A percentile compares a stretch with the other conserved stretches of the same genome.
phyloP scores from a whole-genome alignment of 2,329 filamentous ascomycete species.

The Ascochyta viciae-villosae region DNA sequence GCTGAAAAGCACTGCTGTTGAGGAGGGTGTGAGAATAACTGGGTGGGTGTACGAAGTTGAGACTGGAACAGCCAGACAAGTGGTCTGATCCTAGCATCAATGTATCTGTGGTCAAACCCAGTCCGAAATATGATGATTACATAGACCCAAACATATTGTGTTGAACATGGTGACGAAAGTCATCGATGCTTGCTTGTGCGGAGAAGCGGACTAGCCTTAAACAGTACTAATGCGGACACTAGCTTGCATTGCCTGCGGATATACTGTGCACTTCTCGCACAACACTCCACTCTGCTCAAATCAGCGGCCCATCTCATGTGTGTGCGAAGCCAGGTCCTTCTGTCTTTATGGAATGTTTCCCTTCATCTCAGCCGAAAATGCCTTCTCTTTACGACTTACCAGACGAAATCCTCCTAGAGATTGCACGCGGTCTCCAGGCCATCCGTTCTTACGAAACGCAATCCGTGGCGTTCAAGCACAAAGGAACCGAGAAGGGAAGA shows the following conservation, averaged over 20 bases:
- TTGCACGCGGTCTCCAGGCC: constrained; percentile 20
- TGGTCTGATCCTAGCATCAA: constrained; percentile 40
- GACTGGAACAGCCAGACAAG: constrained; percentile 66
- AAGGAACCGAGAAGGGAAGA: constrained; percentile 23
- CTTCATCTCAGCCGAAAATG: neutral
- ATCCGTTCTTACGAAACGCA: constrained; percentile 34
- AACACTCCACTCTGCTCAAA: neutral
- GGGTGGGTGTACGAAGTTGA: constrained; percentile 83
- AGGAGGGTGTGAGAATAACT: constrained; percentile 66
- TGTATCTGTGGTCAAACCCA: neutral
- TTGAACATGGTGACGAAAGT: neutral
- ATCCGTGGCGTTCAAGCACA: constrained; percentile 26
- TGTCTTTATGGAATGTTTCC: neutral
- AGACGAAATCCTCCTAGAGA: constrained; percentile 33
- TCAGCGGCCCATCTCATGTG: neutral
- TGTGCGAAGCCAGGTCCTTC: neutral
- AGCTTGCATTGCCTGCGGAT: neutral
- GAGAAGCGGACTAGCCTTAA: neutral
- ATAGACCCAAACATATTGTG: neutral
- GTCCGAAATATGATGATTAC: neutral
- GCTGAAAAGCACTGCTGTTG: constrained; percentile 66
- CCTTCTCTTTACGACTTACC: constrained; percentile 22
- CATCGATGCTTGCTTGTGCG: neutral
- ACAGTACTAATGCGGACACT: neutral
- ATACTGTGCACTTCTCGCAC: neutral